phyloP scores from a whole-genome alignment of 495 filamentous ascomycete species.

The Talaromyces borbonicus region DNA sequence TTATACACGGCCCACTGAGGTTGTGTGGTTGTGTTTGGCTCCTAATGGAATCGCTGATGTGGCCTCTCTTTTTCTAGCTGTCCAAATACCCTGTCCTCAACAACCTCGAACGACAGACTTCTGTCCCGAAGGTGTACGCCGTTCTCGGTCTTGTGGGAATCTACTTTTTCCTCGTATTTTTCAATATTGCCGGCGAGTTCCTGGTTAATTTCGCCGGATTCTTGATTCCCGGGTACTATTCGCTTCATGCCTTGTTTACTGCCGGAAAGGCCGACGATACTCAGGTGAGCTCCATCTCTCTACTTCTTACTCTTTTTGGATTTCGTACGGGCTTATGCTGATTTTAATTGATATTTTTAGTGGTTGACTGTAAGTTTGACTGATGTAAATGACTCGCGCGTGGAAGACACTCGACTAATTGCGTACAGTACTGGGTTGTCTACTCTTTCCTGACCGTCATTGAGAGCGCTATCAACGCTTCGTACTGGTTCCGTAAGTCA shows the following conservation, averaged over 20 bases:
- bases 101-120: slow-evolving; percentile 94
- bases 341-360: slow-evolving; percentile 3
- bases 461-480: slow-evolving; percentile 85
- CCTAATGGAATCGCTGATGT: too few relatives aligned
- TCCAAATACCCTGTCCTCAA: slow-evolving; percentile 91
- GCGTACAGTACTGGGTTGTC: slow-evolving; percentile 85
- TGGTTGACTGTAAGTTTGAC: slow-evolving; percentile 49
- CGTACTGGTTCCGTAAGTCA: slow-evolving; percentile 90
- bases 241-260: slow-evolving; percentile 81
- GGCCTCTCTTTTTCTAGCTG: too few relatives aligned
- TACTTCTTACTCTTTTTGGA: slow-evolving; percentile 3
- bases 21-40: too few relatives aligned
- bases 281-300: slow-evolving; percentile 48
- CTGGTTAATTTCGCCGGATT: slow-evolving; percentile 96
- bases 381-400: too few relatives aligned
- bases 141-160: slow-evolving; percentile 73
- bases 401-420: too few relatives aligned
- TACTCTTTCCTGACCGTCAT: slow-evolving; percentile 87
- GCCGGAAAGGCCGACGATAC: slow-evolving; percentile 77
- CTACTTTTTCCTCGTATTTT: slow-evolving; percentile 98
- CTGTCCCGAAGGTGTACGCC: slow-evolving; percentile 90
- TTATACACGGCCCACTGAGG: too few relatives aligned
- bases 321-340: neutral
- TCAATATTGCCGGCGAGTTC: slow-evolving; percentile 96
- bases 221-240: slow-evolving; percentile 90